Base-by-base conservation (phyloP, 768 basidiomycete species). In the Gymnopilus junonius region DNA sequence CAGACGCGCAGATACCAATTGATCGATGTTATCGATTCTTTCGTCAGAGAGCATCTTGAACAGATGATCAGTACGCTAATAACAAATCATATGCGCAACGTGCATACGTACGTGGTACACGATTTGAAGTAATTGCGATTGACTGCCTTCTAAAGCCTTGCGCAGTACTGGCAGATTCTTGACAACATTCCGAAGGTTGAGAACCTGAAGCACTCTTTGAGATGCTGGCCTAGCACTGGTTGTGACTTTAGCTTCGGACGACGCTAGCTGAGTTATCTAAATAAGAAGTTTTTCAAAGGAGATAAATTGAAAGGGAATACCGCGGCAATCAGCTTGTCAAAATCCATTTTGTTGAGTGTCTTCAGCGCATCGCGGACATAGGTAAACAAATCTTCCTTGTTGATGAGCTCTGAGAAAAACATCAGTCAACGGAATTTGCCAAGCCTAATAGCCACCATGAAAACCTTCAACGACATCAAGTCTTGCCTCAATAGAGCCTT, bases 391-490 rank as follows among this genome's bases (percentile, higher is more conserved):
- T 93, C 91, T 75, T 95, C 94, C 4, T 83, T 83, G 57, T 90
- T 84, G 23, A 95, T 82, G 0, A 97, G 76, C 65, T 96, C 94
- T 92, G 69, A 45, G 31, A 35, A 59, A 59, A 59, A 59, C 63
- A 55, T 62, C 34, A 20, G 20, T 27, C 51, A 25, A 64, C 64
- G 20, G 51, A 25, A 39, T 14, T 25, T 35, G 17, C 29, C 20
- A 29, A 45, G 37, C 68, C 23, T 21, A 11, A 25, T 32, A 34
- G 15, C 11, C 43, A 21, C 17, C 4, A n/a, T 39, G 4, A 15
- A 21, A 56, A 85, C 95, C 93, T 82, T 94, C 88, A 2, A 97
- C 94, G 10, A 88, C 92, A 64, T 97, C 94, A 17, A 97, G 83
- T 11, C 97, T 84, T 0, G 90, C 89, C 67, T 95, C 87, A 42